phyloP scores from a whole-genome alignment of 306 rosid genomes.

The Hippophae gyantsensis region DNA sequence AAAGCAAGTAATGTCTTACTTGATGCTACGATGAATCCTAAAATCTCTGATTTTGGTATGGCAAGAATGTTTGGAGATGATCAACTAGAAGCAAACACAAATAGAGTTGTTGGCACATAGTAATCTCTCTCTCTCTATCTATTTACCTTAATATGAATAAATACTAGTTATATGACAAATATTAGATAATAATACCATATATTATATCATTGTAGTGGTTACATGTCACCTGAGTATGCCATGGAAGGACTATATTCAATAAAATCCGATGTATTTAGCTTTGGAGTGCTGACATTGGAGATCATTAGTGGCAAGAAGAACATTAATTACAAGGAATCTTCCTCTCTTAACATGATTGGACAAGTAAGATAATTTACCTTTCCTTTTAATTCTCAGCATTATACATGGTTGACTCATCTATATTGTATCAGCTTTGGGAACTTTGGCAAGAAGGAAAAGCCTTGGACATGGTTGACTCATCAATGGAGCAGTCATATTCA shows the following conservation, averaged over 20 bases:
- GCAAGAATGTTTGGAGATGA: conserved; percentile 62
- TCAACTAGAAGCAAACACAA: conserved; percentile 53
- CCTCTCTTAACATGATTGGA: conserved; percentile 26
- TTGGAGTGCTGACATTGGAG: conserved; percentile 24
- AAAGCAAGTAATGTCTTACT: conserved; percentile 61
- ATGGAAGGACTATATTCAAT: conserved; percentile 28
- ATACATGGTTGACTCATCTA: not conserved
- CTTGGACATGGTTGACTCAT: conserved; percentile 19
- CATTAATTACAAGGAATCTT: conserved; percentile 16
- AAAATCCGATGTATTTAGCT: conserved; percentile 28
- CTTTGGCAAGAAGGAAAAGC: conserved; percentile 21
- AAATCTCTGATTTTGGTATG: conserved; percentile 72
- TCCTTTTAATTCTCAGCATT: not conserved
- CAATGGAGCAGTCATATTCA: conserved; percentile 8
- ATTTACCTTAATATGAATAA: not conserved
- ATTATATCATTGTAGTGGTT: conserved; percentile 19
- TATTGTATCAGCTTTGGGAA: conserved; percentile 28
- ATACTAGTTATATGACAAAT: too few relatives aligned
- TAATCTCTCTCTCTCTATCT: conserved; percentile 18
- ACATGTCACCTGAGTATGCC: conserved; percentile 31
- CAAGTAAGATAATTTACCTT: conserved; percentile 5
- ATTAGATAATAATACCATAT: not conserved
- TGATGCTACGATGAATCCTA: conserved; percentile 44
- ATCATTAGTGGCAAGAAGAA: conserved; percentile 25
- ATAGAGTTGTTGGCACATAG: conserved; percentile 60